phyloP scores from a whole-genome alignment of 108 stramenopile species.

The Skeletonema menzelii region DNA sequence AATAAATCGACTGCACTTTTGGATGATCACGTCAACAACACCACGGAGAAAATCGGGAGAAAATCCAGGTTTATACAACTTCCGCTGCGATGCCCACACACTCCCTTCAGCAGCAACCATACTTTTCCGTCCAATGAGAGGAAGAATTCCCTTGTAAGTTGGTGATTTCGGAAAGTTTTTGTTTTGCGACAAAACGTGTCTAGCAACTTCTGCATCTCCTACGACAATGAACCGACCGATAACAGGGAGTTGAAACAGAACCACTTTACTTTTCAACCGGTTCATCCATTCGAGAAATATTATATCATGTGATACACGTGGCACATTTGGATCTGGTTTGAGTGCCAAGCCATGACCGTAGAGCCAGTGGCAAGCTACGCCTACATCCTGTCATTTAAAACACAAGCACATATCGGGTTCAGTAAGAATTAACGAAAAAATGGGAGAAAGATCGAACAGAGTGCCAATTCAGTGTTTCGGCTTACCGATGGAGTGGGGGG shows the following conservation, averaged over 20 bases:
- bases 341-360: conserved; percentile 21
- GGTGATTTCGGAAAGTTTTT: conserved; percentile 19
- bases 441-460: neutral
- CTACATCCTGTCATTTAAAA: neutral
- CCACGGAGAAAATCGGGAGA: conserved; percentile 23
- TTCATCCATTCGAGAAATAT: conserved; percentile 32
- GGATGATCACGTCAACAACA: conserved; percentile 13
- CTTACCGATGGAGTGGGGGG: neutral
- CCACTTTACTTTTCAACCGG: conserved; percentile 34
- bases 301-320: conserved; percentile 22
- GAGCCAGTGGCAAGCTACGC: conserved; percentile 15
- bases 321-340: conserved; percentile 5
- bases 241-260: conserved; percentile 29
- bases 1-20: conserved; percentile 41
- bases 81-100: conserved; percentile 28
- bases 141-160: conserved; percentile 10
- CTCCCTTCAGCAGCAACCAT: conserved; percentile 26
- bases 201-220: conserved; percentile 27
- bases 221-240: conserved; percentile 30
- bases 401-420: neutral
- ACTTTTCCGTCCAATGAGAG: conserved; percentile 24
- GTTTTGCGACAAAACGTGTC: conserved; percentile 9
- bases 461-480: neutral
- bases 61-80: conserved; percentile 38
- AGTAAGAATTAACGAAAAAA: neutral